Conservation (phyloP, 1,284 basidiomycete genomes). For the Cryptococcus sp. region DNA sequence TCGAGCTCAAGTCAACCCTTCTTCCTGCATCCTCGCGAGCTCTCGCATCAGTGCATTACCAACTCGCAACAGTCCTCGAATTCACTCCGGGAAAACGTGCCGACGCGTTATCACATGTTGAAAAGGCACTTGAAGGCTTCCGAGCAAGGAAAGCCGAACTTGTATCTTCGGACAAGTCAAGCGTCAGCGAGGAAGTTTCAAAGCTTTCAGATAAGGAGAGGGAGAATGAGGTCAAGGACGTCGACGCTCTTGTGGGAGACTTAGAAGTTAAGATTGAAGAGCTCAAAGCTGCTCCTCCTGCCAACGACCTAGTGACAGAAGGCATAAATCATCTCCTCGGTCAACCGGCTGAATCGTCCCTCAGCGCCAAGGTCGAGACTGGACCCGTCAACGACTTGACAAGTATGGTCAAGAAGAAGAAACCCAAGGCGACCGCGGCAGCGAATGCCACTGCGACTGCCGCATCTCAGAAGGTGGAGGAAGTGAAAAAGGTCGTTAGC, state of each 20-base stretch:
- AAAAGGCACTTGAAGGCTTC: slow-evolving; percentile 73
- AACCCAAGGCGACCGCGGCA: slow-evolving; percentile 42
- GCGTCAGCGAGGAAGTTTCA: slow-evolving; percentile 33
- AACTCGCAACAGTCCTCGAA: slow-evolving; percentile 84
- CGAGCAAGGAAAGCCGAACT: slow-evolving; percentile 68
- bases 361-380: slow-evolving; percentile 26
- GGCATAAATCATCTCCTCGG: slow-evolving; percentile 52
- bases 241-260: slow-evolving; percentile 72
- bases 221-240: slow-evolving; percentile 73
- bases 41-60: slow-evolving; percentile 85
- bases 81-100: slow-evolving; percentile 74
- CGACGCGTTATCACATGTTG: slow-evolving; percentile 76
- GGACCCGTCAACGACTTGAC: slow-evolving; percentile 74
- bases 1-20: slow-evolving; percentile 67
- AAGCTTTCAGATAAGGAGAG: slow-evolving; percentile 66
- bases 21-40: slow-evolving; percentile 78
- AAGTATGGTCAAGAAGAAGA: slow-evolving; percentile 80
- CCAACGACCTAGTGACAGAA: slow-evolving; percentile 55
- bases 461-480: slow-evolving; percentile 2
- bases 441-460: slow-evolving; percentile 26
- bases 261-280: slow-evolving; percentile 85
- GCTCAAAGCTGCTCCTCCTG: slow-evolving; percentile 71
- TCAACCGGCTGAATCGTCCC: slow-evolving; percentile 11
- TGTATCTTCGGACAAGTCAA: slow-evolving; percentile 15
- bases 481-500: slow-evolving; percentile 13